Conservation (phyloP, 306 rosid genomes). For the Rubus idaeus region DNA sequence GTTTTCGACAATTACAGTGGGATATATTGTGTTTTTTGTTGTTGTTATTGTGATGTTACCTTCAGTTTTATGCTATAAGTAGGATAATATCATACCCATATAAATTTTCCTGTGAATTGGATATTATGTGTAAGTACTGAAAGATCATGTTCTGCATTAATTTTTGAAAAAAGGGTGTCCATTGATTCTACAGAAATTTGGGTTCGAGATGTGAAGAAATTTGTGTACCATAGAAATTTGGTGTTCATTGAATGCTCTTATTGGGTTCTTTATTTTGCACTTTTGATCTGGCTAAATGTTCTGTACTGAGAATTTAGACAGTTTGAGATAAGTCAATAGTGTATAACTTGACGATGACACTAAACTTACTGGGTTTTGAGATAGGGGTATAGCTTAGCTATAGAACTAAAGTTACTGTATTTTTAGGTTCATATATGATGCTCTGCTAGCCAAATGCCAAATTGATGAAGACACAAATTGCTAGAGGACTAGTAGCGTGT, state of each 20-base stretch:
- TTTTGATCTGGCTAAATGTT: background rate
- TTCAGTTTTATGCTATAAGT: conserved; percentile 23
- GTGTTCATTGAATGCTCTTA: background rate
- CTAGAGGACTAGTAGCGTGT: background rate
- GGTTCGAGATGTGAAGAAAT: too few relatives aligned
- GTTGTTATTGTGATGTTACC: conserved; percentile 23
- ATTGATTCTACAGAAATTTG: background rate
- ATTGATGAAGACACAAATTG: background rate
- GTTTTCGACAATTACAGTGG: conserved; percentile 31
- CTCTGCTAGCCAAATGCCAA: background rate
- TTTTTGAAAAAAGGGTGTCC: conserved; percentile 18
- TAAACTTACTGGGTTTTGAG: background rate
- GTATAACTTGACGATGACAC: background rate
- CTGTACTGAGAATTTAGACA: background rate
- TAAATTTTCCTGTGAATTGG: conserved; percentile 23
- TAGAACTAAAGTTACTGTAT: background rate
- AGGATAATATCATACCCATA: conserved; percentile 25
- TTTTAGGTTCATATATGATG: conserved; percentile 5
- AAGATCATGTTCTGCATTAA: conserved; percentile 32
- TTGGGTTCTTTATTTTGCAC: background rate
- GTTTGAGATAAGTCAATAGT: background rate
- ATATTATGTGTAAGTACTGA: conserved; percentile 33
- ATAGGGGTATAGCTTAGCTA: background rate
- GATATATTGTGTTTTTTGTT: conserved; percentile 42
- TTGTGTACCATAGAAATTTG: background rate